Percentiles rank a stretch among this genome's conserved stretches.
These are phyloP conservation scores for Kwoniella botswanensis DNA, from an alignment of 768 basidiomycete genomes.

Conservation along the genomic window DNA sequence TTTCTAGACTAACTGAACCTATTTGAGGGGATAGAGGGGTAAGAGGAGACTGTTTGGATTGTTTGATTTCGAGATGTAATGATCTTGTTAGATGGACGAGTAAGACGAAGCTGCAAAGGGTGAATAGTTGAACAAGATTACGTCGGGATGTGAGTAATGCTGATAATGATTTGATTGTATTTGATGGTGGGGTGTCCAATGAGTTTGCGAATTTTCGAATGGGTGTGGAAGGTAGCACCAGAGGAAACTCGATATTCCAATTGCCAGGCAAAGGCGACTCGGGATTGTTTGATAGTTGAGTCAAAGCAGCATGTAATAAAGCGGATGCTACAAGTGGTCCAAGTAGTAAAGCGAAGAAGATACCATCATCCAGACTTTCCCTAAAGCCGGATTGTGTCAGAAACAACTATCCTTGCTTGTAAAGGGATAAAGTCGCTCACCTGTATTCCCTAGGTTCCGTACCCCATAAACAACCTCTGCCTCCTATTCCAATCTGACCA, in stretches of 20 bases:
- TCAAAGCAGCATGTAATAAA: conserved; percentile 65
- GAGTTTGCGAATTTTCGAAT: conserved; percentile 62
- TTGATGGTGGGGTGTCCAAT: conserved; percentile 51
- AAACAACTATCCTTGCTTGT: background rate
- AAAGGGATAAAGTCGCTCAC: conserved; percentile 30
- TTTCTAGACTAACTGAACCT: conserved; percentile 25
- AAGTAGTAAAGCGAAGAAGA: conserved; percentile 79
- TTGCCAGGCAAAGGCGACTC: conserved; percentile 62
- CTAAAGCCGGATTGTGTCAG: conserved; percentile 59
- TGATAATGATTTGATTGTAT: conserved; percentile 47
- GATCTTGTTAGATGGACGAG: conserved; percentile 80
- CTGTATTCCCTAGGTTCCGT: conserved; percentile 57
- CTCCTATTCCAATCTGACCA: conserved; percentile 24
- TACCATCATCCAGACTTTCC: conserved; percentile 82
- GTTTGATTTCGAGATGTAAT: conserved; percentile 69
- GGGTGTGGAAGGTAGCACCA: conserved; percentile 62
- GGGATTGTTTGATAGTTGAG: conserved; percentile 51
- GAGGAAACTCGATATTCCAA: conserved; percentile 81
- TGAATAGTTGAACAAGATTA: conserved; percentile 76
- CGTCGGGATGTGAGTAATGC: conserved; percentile 69
- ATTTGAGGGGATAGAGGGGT: background rate
- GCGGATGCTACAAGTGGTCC: conserved; percentile 79
- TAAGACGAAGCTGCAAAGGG: conserved; percentile 77
- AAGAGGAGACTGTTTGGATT: conserved; percentile 29
- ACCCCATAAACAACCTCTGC: conserved; percentile 56